phyloP scores from a whole-genome alignment of 306 rosid species.

The Gleditsia sinensis region DNA sequence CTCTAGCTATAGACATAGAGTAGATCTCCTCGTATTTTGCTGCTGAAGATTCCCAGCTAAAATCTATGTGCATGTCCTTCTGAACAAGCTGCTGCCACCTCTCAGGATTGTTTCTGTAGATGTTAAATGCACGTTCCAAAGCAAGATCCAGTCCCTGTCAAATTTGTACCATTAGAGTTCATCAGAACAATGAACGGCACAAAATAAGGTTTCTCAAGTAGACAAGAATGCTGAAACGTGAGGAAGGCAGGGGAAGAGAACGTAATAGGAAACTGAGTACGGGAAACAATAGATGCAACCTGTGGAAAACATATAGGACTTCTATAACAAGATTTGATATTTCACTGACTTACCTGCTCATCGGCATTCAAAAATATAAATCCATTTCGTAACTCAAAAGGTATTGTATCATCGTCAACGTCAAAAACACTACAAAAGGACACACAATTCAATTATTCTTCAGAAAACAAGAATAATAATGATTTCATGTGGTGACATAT shows the following conservation, averaged over 20 bases:
- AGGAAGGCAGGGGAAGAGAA: no score
- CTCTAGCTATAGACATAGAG: slow-evolving; percentile 56
- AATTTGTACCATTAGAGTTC: slow-evolving; percentile 23
- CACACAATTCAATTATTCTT: slow-evolving; percentile 14
- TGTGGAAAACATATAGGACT: neutral
- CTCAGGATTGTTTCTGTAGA: slow-evolving; percentile 50
- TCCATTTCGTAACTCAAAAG: slow-evolving; percentile 73
- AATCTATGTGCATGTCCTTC: slow-evolving; percentile 79
- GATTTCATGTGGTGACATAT: neutral
- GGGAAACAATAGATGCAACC: no score
- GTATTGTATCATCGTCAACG: slow-evolving; percentile 71
- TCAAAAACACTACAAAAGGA: slow-evolving; percentile 74
- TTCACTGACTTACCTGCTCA: slow-evolving; percentile 57
- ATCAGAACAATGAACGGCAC: slow-evolving; percentile 4
- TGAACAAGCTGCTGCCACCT: slow-evolving; percentile 79
- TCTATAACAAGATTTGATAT: neutral
- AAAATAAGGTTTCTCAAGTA: slow-evolving; percentile 8
- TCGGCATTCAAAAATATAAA: slow-evolving; percentile 71
- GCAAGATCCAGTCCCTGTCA: slow-evolving; percentile 65
- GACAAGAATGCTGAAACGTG: no score
- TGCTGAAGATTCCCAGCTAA: slow-evolving; percentile 90
- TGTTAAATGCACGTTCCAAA: slow-evolving; percentile 64
- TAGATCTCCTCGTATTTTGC: slow-evolving; percentile 79
- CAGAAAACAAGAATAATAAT: neutral
- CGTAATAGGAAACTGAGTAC: no score